Base-by-base conservation (phyloP, 805 yeast genomes). In the Candida nonsorbophila region DNA sequence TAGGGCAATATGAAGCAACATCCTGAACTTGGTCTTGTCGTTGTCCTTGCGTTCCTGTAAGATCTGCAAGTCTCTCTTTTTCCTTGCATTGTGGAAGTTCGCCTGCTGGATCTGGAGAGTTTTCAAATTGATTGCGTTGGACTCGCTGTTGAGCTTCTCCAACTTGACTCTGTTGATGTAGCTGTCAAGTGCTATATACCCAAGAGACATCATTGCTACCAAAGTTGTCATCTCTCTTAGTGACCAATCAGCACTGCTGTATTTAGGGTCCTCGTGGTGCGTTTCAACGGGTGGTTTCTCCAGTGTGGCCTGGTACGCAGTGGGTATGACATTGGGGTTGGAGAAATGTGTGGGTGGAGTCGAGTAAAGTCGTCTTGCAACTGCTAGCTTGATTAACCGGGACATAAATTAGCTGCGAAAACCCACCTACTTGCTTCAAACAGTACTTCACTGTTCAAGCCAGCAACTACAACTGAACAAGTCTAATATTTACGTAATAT, bases 1-100 rank as follows among this genome's bases (percentile, higher is more conserved):
- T 51, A 81, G 49, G 2, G 84, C 85, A 22, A 81, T 67, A 45
- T 81, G 90, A 47, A 79, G 55, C 4, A 72, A 66, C 81, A 79
- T 73, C 52, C 74, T 77, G 59, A 51, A 58, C 62, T 69, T 46
- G 61, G 79, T 36, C 63, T 60, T 51, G 51, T 67, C 44, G 52
- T 56, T 58, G 8, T 61, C 66, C 30, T 63, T 62, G 11, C 81
- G 54, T 37, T 74, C 79, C 37, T 72, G 67, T 16, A 74, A 42
- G n/a, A 69, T 54, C 38, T 70, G 73, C 8, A 69, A 40, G 29
- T 74, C 79, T 28, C 71, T 58, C 45, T 70, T 69, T 53, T 71
- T 72, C 34, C 72, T 59, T 25, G 69, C 71, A 16, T 62, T 65
- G 27, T 69, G 62, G 46, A 67, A 68, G 40, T 70, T 72, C 24